These are phyloP conservation scores for Candida schatavii DNA, from an alignment of 805 yeast genomes.

Conservation along the genomic window DNA sequence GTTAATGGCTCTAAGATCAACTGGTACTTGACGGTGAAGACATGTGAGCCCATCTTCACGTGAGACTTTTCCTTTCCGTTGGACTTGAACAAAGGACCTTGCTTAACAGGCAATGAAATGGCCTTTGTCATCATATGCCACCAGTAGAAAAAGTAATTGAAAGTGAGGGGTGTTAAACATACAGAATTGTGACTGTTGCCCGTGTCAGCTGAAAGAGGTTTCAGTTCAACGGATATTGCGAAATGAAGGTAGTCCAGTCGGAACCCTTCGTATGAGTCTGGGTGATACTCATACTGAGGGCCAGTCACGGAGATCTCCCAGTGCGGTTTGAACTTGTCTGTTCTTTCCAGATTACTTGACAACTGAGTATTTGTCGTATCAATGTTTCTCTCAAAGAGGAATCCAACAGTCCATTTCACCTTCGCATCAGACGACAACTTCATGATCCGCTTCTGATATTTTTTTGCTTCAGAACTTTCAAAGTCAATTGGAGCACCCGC, in stretches of 20 bases:
- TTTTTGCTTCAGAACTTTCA: slow-evolving; percentile 25
- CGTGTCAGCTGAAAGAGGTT: slow-evolving; percentile 14
- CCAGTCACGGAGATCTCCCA: slow-evolving; percentile 59
- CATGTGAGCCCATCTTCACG: slow-evolving; percentile 37
- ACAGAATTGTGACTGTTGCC: slow-evolving; percentile 34
- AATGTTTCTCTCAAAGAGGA: slow-evolving; percentile 65
- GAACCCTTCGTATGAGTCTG: slow-evolving; percentile 77
- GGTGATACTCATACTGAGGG: slow-evolving; percentile 55
- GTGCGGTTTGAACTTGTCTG: slow-evolving; percentile 54
- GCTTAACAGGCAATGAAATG: slow-evolving; percentile 33
- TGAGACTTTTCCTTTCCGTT: slow-evolving; percentile 18
- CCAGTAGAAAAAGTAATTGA: slow-evolving; percentile 40
- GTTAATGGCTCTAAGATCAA: slow-evolving; percentile 38
- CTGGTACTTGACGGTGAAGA: slow-evolving; percentile 41
- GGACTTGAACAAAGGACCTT: slow-evolving; percentile 31
- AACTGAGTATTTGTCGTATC: slow-evolving; percentile 24
- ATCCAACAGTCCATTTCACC: slow-evolving; percentile 77
- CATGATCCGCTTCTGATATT: slow-evolving; percentile 44
- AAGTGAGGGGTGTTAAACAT: slow-evolving; percentile 37
- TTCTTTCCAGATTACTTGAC: slow-evolving; percentile 43
- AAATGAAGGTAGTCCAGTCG: slow-evolving; percentile 78
- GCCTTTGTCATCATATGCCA: slow-evolving; percentile 36
- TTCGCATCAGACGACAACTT: slow-evolving; percentile 55
- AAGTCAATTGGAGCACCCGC: slow-evolving; percentile 15
- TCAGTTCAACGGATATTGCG: slow-evolving; percentile 37